phyloP scores from a whole-genome alignment of 2,329 filamentous ascomycete species.

The Pyrenophora graminea region DNA sequence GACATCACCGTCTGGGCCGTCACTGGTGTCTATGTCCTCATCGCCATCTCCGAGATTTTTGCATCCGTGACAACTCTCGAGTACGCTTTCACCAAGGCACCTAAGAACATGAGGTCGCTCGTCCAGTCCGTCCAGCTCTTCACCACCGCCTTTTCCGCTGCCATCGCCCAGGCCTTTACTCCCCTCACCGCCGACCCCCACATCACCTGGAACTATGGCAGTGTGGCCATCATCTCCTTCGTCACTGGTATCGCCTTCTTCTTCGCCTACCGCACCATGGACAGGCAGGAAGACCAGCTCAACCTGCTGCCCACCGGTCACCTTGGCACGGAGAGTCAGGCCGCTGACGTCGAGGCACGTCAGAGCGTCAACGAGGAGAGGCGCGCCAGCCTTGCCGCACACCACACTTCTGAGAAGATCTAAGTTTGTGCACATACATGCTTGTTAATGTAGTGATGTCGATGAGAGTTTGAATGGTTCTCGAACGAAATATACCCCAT shows the following conservation, averaged over 20 bases:
- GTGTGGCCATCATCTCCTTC: constrained; percentile 44
- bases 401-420: constrained; percentile 18
- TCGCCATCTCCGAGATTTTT: constrained; percentile 65
- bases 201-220: constrained; percentile 43
- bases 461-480: neutral
- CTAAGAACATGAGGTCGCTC: constrained; percentile 62
- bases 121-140: constrained; percentile 46
- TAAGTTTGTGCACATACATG: neutral
- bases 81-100: constrained; percentile 75
- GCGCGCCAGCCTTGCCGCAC: constrained; percentile 12
- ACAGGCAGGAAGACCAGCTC: constrained; percentile 44
- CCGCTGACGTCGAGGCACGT: constrained; percentile 37
- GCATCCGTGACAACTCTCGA: constrained; percentile 71
- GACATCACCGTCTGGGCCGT: constrained; percentile 61
- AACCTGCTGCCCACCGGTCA: constrained; percentile 47
- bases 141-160: constrained; percentile 42
- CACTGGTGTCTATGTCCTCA: constrained; percentile 57
- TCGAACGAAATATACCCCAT: constrained; percentile 8
- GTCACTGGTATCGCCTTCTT: constrained; percentile 40
- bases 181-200: constrained; percentile 35
- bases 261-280: constrained; percentile 38
- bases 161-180: constrained; percentile 36
- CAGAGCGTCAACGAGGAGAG: constrained; percentile 22
- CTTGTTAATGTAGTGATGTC: neutral
- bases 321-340: constrained; percentile 34